phyloP scores from a whole-genome alignment of 768 basidiomycete genomes.

The Naematelia aurantialba region DNA sequence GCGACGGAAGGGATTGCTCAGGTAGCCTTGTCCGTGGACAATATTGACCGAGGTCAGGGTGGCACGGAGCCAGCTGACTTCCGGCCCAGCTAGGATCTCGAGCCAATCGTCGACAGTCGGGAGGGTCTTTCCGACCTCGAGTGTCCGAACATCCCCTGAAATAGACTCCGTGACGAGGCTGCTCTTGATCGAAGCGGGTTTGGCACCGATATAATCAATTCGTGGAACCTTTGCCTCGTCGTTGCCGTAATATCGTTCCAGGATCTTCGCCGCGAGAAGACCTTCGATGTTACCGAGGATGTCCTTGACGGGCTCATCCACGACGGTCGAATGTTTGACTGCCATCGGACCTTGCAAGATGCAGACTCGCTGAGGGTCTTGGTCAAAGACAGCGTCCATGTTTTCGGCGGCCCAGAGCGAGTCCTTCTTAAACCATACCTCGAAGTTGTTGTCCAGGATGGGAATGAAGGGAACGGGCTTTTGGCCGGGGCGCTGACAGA shows the following conservation, averaged over 20 bases:
- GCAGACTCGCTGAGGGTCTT: slow-evolving; percentile 96
- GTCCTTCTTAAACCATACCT: slow-evolving; percentile 99
- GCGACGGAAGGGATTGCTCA: slow-evolving; percentile 84
- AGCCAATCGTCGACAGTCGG: slow-evolving; percentile 75
- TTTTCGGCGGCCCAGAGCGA: slow-evolving; percentile 98
- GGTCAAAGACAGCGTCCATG: slow-evolving; percentile 97
- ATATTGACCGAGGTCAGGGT: slow-evolving; percentile 74
- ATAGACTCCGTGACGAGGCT: slow-evolving; percentile 55
- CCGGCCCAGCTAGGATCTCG: slow-evolving; percentile 73
- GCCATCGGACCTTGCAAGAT: slow-evolving; percentile 97
- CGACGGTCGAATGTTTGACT: slow-evolving; percentile 75
- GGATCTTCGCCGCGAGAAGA: slow-evolving; percentile 69
- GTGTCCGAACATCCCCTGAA: slow-evolving; percentile 54
- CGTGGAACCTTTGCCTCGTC: slow-evolving; percentile 71
- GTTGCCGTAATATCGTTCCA: slow-evolving; percentile 71
- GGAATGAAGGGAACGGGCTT: slow-evolving; percentile 99
- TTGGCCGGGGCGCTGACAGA: slow-evolving; percentile 91
- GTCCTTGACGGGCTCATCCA: slow-evolving; percentile 91
- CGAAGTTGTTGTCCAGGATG: slow-evolving; percentile 84
- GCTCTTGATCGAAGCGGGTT: slow-evolving; percentile 51
- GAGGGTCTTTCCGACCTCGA: slow-evolving; percentile 53
- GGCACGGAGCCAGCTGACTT: slow-evolving; percentile 80
- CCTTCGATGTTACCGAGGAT: slow-evolving; percentile 83
- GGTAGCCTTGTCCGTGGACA: slow-evolving; percentile 77
- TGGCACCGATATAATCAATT: slow-evolving; percentile 75